phyloP scores from a whole-genome alignment of 257 asterid species.

The Striga asiatica region DNA sequence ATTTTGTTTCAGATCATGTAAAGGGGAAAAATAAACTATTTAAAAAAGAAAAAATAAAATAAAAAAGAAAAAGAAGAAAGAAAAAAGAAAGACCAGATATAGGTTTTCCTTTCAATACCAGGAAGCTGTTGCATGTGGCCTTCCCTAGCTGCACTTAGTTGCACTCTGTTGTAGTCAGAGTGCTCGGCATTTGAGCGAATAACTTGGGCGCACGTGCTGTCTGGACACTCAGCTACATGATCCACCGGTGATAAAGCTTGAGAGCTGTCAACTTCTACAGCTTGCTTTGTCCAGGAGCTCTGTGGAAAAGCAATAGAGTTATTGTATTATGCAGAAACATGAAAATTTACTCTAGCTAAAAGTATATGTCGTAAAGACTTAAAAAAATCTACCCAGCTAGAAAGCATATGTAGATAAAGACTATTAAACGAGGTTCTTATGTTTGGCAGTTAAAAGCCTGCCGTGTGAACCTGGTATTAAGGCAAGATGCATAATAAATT shows the following conservation, averaged over 20 bases:
- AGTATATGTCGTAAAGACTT: too few species aligned
- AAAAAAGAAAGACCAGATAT: constrained; percentile 7
- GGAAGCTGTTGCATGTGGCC: constrained; percentile 27
- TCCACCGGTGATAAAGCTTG: constrained; percentile 40
- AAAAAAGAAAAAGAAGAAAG: constrained; percentile 1
- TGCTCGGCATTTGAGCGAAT: constrained; percentile 43
- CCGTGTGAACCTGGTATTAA: neutral
- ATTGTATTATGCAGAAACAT: constrained; percentile 1
- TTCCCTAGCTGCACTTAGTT: constrained; percentile 25
- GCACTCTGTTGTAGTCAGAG: constrained; percentile 26
- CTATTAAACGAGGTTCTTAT: neutral
- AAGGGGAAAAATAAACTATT: neutral
- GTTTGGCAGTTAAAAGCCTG: neutral
- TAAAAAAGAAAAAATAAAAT: neutral
- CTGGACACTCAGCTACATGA: constrained; percentile 43
- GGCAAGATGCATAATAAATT: neutral
- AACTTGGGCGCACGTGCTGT: constrained; percentile 59
- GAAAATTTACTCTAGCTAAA: too few species aligned
- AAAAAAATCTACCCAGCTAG: too few species aligned
- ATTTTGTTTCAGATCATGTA: constrained; percentile 14
- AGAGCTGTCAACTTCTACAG: constrained; percentile 51
- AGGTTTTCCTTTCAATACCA: constrained; percentile 27
- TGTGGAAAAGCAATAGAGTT: constrained; percentile 20
- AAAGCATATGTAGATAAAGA: too few species aligned
- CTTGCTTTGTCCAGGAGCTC: constrained; percentile 85